Evolutionary conservation across 495 filamentous ascomycete genomes (phyloP).

Genomic region (Lasiosphaeria ovina): DNA sequence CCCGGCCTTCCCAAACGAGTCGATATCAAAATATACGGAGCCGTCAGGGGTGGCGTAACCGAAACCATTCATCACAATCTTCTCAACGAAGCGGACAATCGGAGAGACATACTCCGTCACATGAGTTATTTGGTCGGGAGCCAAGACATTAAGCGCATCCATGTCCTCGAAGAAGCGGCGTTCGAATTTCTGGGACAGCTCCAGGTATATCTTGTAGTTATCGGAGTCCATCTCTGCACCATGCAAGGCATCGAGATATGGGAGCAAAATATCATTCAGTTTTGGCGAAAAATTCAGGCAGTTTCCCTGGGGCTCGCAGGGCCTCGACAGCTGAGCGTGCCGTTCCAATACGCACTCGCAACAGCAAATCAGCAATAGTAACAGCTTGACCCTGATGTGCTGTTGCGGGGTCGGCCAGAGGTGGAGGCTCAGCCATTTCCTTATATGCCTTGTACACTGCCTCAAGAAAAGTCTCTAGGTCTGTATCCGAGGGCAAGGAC

Average conservation of each 20-base stretch:
- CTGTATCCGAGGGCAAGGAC: slow-evolving; percentile 25
- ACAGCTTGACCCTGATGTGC: slow-evolving; percentile 35
- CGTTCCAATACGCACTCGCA: slow-evolving; percentile 34
- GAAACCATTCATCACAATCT: slow-evolving; percentile 12
- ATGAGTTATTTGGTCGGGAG: slow-evolving; percentile 10
- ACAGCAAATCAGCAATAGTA: slow-evolving; percentile 37
- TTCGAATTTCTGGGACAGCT: slow-evolving; percentile 66
- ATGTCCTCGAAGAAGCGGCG: slow-evolving; percentile 70
- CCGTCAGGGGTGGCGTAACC: slow-evolving; percentile 12
- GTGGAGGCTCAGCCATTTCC: slow-evolving; percentile 9
- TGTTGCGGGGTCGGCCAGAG: slow-evolving; percentile 4
- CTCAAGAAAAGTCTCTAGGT: slow-evolving; percentile 23
- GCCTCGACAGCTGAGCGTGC: slow-evolving; percentile 35
- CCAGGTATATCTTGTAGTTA: slow-evolving; percentile 60
- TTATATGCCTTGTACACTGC: slow-evolving; percentile 25
- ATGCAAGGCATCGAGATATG: slow-evolving; percentile 64
- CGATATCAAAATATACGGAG: slow-evolving; percentile 55
- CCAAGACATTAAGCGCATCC: slow-evolving; percentile 64
- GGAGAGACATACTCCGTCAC: slow-evolving; percentile 11
- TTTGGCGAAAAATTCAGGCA: slow-evolving; percentile 27
- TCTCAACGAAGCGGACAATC: slow-evolving; percentile 13
- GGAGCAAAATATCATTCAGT: slow-evolving; percentile 53
- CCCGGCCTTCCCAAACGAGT: slow-evolving; percentile 65
- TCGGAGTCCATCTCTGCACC: slow-evolving; percentile 46
- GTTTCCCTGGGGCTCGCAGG: slow-evolving; percentile 19